phyloP scores from a whole-genome alignment of 2,329 filamentous ascomycete genomes.

The Didymella glomerata region DNA sequence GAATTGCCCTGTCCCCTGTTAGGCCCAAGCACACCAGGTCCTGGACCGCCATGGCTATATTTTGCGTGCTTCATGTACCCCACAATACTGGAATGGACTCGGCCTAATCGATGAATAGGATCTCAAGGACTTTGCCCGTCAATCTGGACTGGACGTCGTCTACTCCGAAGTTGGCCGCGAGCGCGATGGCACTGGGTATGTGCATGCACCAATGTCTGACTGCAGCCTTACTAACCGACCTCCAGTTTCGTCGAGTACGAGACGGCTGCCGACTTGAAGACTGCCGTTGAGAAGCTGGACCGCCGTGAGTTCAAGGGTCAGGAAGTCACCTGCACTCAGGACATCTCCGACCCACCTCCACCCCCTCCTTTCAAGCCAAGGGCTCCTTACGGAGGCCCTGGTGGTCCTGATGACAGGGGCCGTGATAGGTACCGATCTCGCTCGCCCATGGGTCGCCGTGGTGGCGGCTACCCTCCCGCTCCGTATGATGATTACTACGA shows the following conservation, averaged over 20 bases:
- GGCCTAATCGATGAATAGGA: conserved; percentile 93
- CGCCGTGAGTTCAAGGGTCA: conserved; percentile 91
- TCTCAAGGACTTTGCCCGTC: conserved; percentile 98
- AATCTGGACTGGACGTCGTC: conserved; percentile 95
- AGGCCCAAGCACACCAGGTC: conserved; percentile 50
- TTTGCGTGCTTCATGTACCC: conserved; percentile 43
- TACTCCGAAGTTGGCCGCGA: conserved; percentile 96
- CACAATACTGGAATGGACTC: conserved; percentile 52
- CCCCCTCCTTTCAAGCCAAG: conserved; percentile 49
- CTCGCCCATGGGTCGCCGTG: conserved; percentile 70
- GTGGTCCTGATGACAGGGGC: conserved; percentile 68
- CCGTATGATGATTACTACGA: conserved; percentile 76
- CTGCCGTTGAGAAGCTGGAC: conserved; percentile 94
- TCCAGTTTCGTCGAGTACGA: conserved; percentile 97
- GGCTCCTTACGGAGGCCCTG: conserved; percentile 46
- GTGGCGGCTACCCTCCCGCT: conserved; percentile 63
- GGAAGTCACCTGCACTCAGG: conserved; percentile 83
- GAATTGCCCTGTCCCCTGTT: conserved; percentile 53
- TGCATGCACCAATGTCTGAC: conserved; percentile 28
- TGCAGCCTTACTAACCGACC: conserved; percentile 27
- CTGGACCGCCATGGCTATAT: conserved; percentile 50
- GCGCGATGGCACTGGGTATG: conserved; percentile 89
- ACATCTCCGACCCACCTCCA: conserved; percentile 67
- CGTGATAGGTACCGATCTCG: conserved; percentile 82
- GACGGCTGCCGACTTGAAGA: conserved; percentile 85